phyloP scores from a whole-genome alignment of 2,329 filamentous ascomycete genomes.

The Proliferodiscus dingleyae region DNA sequence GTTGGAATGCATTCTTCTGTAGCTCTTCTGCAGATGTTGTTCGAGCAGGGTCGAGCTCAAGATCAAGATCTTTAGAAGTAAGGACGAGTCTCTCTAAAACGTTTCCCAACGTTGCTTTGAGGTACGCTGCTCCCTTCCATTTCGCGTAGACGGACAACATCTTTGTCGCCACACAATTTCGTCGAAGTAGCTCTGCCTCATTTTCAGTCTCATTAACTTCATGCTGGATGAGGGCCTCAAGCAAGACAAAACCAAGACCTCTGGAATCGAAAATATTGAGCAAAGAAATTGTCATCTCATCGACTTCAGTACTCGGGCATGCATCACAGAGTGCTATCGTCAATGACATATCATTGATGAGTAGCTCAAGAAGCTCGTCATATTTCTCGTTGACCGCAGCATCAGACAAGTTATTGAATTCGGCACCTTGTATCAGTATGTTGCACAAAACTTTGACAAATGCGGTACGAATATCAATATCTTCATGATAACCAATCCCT shows the following conservation, averaged over 20 bases:
- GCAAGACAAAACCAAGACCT: constrained; percentile 56
- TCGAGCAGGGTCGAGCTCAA: constrained; percentile 62
- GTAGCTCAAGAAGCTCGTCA: constrained; percentile 57
- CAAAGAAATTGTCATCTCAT: constrained; percentile 63
- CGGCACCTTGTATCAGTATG: constrained; percentile 65
- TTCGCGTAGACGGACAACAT: constrained; percentile 68
- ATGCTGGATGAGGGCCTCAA: constrained; percentile 63
- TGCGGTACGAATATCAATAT: constrained; percentile 63
- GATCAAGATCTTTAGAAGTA: constrained; percentile 61
- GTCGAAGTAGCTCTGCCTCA: constrained; percentile 61
- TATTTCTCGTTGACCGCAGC: constrained; percentile 65
- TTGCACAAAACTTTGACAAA: constrained; percentile 68
- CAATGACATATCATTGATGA: constrained; percentile 58
- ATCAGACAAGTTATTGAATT: constrained; percentile 65
- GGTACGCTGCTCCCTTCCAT: constrained; percentile 62
- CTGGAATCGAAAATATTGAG: constrained; percentile 66
- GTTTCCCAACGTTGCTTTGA: constrained; percentile 60
- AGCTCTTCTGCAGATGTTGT: constrained; percentile 57
- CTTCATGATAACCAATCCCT: constrained; percentile 66
- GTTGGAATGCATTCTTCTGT: constrained; percentile 60
- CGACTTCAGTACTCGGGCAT: constrained; percentile 63
- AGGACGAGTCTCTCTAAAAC: constrained; percentile 62
- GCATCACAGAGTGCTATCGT: constrained; percentile 60
- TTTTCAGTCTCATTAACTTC: constrained; percentile 66
- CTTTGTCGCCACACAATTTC: constrained; percentile 67